Conservation (phyloP, 2,329 filamentous ascomycete species). For the Colletotrichum eremochloae region DNA sequence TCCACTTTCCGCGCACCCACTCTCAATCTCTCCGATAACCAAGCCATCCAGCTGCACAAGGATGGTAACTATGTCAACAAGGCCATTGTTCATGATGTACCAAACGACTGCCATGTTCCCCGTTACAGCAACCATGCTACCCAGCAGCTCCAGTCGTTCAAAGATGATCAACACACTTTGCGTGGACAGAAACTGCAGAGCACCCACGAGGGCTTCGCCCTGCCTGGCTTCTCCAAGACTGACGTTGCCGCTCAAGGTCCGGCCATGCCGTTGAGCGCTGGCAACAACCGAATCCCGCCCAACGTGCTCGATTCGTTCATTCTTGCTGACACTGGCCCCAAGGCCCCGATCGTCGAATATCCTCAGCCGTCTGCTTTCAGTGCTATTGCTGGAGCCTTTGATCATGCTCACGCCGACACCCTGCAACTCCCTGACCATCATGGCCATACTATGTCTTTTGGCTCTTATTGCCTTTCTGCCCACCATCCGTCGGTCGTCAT, state of each 20-base stretch:
- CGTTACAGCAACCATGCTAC: not conserved
- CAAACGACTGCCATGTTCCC: not conserved
- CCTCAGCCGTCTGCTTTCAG: not conserved
- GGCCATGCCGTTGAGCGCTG: not conserved
- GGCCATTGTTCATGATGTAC: too few species aligned
- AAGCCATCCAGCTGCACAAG: not conserved
- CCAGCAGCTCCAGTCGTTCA: not conserved
- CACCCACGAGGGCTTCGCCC: not conserved
- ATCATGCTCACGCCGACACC: not conserved
- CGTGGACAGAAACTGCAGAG: not conserved
- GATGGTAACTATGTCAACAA: not conserved
- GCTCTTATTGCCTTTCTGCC: not conserved
- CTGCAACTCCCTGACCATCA: too few species aligned
- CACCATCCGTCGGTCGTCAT: not conserved
- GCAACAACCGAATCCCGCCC: not conserved
- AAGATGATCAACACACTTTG: too few species aligned
- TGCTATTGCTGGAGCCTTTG: not conserved
- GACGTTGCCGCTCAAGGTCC: not conserved
- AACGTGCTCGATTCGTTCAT: not conserved
- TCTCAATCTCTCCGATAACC: not conserved
- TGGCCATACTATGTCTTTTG: not conserved
- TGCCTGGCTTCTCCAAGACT: too few species aligned
- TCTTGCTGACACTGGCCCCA: not conserved
- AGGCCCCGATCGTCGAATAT: rapidly evolving
- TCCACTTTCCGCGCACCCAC: not conserved